Percentiles rank a stretch among this genome's conserved stretches.
Conservation (phyloP, 345 rosid genomes). For the Eucalyptus sp. region DNA sequence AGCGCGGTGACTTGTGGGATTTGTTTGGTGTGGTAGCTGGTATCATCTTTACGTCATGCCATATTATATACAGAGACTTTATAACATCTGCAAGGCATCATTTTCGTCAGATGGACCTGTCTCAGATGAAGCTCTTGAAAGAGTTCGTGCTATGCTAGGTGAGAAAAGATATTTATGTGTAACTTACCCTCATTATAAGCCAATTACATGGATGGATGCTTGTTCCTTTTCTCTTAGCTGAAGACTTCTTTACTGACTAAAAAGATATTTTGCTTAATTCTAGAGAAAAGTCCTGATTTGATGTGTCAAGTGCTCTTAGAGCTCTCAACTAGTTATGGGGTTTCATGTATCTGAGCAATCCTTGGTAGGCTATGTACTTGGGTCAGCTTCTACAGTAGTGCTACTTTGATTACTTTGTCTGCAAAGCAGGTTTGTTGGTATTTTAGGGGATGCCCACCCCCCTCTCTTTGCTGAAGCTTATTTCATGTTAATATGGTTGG, state of each 20-base stretch:
- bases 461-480: not conserved
- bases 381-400: not conserved
- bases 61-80: conserved; percentile 73
- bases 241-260: not conserved
- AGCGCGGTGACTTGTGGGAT: conserved; percentile 9
- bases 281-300: not conserved
- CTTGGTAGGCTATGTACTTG: not conserved
- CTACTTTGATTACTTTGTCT: not conserved
- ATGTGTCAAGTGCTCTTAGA: not conserved
- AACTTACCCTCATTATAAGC: not conserved
- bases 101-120: conserved; percentile 70
- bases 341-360: not conserved
- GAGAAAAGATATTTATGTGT: not conserved
- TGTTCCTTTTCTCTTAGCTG: not conserved
- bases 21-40: conserved; percentile 15
- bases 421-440: not conserved
- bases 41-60: conserved; percentile 42
- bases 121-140: conserved; percentile 77
- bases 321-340: not conserved
- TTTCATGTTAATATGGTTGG: not conserved
- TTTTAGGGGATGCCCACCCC: not conserved
- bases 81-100: conserved; percentile 67
- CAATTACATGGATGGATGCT: not conserved
- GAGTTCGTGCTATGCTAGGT: conserved; percentile 68
- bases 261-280: not conserved